Conservation (phyloP, 2,329 filamentous ascomycete species). For the Pseudonectria buxi region DNA sequence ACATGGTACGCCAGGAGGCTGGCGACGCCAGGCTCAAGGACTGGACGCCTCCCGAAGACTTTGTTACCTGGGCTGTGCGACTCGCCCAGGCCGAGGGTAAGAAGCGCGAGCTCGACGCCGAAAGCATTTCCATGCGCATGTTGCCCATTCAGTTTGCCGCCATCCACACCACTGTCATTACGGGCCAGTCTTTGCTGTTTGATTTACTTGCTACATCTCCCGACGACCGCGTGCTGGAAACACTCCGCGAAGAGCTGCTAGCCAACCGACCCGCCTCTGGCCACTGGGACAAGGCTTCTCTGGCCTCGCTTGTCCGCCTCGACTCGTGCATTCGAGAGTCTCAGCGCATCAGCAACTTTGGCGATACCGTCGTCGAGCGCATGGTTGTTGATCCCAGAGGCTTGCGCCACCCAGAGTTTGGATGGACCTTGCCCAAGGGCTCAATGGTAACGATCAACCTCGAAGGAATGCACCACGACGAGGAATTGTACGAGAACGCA, state of each 20-base stretch:
- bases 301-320: slow-evolving; percentile 36
- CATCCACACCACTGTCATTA: slow-evolving; percentile 51
- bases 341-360: slow-evolving; percentile 42
- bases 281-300: slow-evolving; percentile 39
- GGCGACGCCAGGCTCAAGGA: slow-evolving; percentile 33
- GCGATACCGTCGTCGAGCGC: slow-evolving; percentile 38
- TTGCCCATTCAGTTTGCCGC: slow-evolving; percentile 52
- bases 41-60: slow-evolving; percentile 46
- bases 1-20: slow-evolving; percentile 35
- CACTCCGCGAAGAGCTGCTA: slow-evolving; percentile 37
- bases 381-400: slow-evolving; percentile 39
- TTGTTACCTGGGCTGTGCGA: slow-evolving; percentile 50
- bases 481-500: slow-evolving; percentile 35
- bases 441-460: slow-evolving; percentile 37
- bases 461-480: slow-evolving; percentile 40
- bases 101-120: slow-evolving; percentile 36
- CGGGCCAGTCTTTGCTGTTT: slow-evolving; percentile 39
- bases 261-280: slow-evolving; percentile 21
- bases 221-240: slow-evolving; percentile 27
- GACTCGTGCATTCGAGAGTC: slow-evolving; percentile 50
- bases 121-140: slow-evolving; percentile 43
- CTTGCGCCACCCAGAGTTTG: slow-evolving; percentile 29
- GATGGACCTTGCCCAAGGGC: slow-evolving; percentile 33
- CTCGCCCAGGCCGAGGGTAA: slow-evolving; percentile 40
- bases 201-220: slow-evolving; percentile 38